Evolutionary conservation across 2,329 filamentous ascomycete species (phyloP), one percentile per base, ranked within the genome.

Genomic region (Albophoma yamanashiensis): DNA sequence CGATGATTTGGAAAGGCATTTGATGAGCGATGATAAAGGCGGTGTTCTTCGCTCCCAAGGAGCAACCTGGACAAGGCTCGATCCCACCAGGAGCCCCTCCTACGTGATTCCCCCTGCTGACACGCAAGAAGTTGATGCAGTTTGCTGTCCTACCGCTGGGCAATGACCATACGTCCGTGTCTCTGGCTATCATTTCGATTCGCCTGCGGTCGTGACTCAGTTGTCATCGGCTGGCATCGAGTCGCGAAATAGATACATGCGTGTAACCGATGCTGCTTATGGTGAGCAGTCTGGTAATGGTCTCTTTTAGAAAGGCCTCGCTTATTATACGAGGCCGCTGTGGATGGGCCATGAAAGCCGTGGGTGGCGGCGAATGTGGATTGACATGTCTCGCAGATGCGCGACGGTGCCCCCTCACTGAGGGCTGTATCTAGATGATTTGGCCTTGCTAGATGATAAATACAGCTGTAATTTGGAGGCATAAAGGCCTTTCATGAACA

Each of bases 371-470:
- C 56, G 34, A 42, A 34, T 52, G 45, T 15, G 34, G 31, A 27
- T 60, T 60, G 56, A 58, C 56, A 40, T 53, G 36, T 59, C 31
- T 55, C 53, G 60, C 63, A 66, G 57, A 65, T 64, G 59, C 63
- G 58, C 60, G 47, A 60, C 59, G 58, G 57, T 60, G 47, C 52
- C 60, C 60, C 61, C 61, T 57, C 59, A 59, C 58, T 39, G 42
- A 63, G 63, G 60, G 61, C 56, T 70, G 67, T 70, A 71, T 62
- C 62, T 71, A 71, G 67, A 64, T 63, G 63, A 57, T 50, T 57
- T 62, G 63, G 64, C 61, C 63, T 63, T 65, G 62, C 66, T 68
- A 70, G 66, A 70, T 68, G 66, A 69, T 67, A 58, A 71, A 71
- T 71, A 71, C 63, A 69, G 63, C 55, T 59, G 59, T 63, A 60